Conservation (phyloP, 257 asterid species). For the Hygrophila difformis region DNA sequence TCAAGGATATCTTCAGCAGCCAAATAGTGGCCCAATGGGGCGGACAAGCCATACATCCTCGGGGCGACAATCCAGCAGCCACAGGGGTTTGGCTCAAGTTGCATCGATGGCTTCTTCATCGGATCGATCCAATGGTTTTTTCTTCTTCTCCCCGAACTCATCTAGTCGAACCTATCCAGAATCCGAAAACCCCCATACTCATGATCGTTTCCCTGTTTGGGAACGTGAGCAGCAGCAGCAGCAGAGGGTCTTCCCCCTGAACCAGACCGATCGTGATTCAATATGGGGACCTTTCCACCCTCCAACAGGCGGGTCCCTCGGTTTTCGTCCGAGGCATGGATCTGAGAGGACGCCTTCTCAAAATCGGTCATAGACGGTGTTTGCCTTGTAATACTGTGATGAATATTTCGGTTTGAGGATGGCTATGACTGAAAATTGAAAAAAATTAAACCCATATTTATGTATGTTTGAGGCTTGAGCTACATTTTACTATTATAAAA, state of each 20-base stretch:
- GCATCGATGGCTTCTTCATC: conserved; percentile 45
- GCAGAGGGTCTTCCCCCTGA: conserved; percentile 27
- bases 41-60: conserved; percentile 34
- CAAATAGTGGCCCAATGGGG: conserved; percentile 34
- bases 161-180: conserved; percentile 58
- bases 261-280: conserved; percentile 45
- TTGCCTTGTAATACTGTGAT: conserved; percentile 16
- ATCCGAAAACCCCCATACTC: conserved; percentile 36
- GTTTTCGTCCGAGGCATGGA: conserved; percentile 64
- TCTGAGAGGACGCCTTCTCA: conserved; percentile 71
- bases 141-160: conserved; percentile 47
- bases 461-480: too few species aligned
- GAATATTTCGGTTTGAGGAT: conserved; percentile 30
- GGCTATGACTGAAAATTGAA: conserved; percentile 29
- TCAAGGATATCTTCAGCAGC: conserved; percentile 66
- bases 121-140: conserved; percentile 48
- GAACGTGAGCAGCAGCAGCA: conserved; percentile 51
- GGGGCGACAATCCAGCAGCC: conserved; percentile 43
- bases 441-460: too few species aligned
- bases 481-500: too few species aligned
- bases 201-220: conserved; percentile 41
- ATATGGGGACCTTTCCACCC: conserved; percentile 66
- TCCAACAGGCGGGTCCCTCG: conserved; percentile 31
- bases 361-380: conserved; percentile 37
- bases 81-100: conserved; percentile 44